Conservation (phyloP, 2,329 filamentous ascomycete species). For the Alternaria brassicicola region DNA sequence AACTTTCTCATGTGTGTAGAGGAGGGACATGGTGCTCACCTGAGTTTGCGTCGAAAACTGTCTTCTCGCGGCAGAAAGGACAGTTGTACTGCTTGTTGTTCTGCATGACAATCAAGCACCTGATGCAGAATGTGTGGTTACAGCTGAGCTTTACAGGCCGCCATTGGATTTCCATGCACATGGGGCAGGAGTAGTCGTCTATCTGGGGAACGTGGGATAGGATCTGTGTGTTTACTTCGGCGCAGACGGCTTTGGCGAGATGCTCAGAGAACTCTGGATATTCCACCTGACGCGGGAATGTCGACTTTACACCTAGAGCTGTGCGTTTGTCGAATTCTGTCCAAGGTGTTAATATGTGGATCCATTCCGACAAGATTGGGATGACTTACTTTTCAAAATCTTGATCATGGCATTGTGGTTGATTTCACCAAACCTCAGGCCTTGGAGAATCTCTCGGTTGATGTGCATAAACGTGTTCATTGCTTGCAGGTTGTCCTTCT, state of each 20-base stretch:
- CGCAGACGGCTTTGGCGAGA: slow-evolving; percentile 77
- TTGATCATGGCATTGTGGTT: slow-evolving; percentile 79
- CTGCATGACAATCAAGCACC: slow-evolving; percentile 82
- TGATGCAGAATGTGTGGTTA: slow-evolving; percentile 80
- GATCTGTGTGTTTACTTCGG: slow-evolving; percentile 73
- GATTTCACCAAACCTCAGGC: slow-evolving; percentile 82
- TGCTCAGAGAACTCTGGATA: slow-evolving; percentile 65
- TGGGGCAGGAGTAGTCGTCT: slow-evolving; percentile 83
- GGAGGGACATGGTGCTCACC: slow-evolving; percentile 52
- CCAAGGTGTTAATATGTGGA: neutral
- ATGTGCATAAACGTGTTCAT: slow-evolving; percentile 73
- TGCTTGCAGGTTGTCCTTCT: slow-evolving; percentile 67
- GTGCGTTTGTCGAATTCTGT: slow-evolving; percentile 87
- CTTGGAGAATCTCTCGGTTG: slow-evolving; percentile 77
- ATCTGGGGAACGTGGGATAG: slow-evolving; percentile 77
- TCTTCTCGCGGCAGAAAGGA: slow-evolving; percentile 75
- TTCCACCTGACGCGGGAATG: slow-evolving; percentile 65
- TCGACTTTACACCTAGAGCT: slow-evolving; percentile 69
- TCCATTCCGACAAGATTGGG: neutral
- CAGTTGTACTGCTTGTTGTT: slow-evolving; percentile 70
- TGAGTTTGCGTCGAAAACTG: slow-evolving; percentile 72
- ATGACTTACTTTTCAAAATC: slow-evolving; percentile 77
- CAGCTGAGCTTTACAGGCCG: slow-evolving; percentile 79
- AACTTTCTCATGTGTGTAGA: neutral
- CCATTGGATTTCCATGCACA: slow-evolving; percentile 81